A percentile compares a stretch with the other conserved stretches of the same genome.
phyloP scores from a whole-genome alignment of 2,329 filamentous ascomycete genomes.

The Lecanicillium sp. region DNA sequence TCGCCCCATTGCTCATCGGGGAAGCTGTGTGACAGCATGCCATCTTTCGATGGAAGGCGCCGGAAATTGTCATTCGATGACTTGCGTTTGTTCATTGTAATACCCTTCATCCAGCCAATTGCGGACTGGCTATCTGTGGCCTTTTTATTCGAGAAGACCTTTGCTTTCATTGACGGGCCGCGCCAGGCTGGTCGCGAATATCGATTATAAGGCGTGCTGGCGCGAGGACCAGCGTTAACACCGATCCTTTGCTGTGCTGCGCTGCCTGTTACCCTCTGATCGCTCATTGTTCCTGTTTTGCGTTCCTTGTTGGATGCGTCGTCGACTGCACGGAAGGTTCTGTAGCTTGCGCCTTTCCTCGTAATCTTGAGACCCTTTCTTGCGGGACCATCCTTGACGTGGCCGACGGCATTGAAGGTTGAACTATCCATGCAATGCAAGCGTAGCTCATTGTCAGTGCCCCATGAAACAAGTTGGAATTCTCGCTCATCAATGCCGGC shows the following conservation, averaged over 20 bases:
- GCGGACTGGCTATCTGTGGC: slow-evolving; percentile 48
- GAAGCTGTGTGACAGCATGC: slow-evolving; percentile 45
- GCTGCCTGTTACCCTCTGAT: slow-evolving; percentile 44
- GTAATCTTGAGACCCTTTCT: slow-evolving; percentile 65
- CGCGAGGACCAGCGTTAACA: slow-evolving; percentile 39
- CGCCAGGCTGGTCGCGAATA: slow-evolving; percentile 40
- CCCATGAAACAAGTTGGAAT: slow-evolving; percentile 91
- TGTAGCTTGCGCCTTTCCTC: slow-evolving; percentile 77
- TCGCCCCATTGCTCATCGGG: slow-evolving; percentile 54
- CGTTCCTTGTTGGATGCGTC: slow-evolving; percentile 52
- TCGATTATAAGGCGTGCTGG: slow-evolving; percentile 23
- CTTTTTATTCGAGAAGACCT: slow-evolving; percentile 35
- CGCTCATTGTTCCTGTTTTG: slow-evolving; percentile 55
- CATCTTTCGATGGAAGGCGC: slow-evolving; percentile 47
- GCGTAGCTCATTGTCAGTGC: slow-evolving; percentile 74
- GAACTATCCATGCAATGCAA: slow-evolving; percentile 66
- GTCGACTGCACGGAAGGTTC: slow-evolving; percentile 73
- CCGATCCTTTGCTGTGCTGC: slow-evolving; percentile 36
- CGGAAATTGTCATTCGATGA: slow-evolving; percentile 31
- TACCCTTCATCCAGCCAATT: slow-evolving; percentile 65
- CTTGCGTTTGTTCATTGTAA: slow-evolving; percentile 56
- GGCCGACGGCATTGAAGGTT: slow-evolving; percentile 63
- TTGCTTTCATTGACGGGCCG: slow-evolving; percentile 54
- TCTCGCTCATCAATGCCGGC: slow-evolving; percentile 76
- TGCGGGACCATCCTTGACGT: slow-evolving; percentile 61